Base-by-base conservation (phyloP, 495 filamentous ascomycete species). In the Tetracladium setigerum region DNA sequence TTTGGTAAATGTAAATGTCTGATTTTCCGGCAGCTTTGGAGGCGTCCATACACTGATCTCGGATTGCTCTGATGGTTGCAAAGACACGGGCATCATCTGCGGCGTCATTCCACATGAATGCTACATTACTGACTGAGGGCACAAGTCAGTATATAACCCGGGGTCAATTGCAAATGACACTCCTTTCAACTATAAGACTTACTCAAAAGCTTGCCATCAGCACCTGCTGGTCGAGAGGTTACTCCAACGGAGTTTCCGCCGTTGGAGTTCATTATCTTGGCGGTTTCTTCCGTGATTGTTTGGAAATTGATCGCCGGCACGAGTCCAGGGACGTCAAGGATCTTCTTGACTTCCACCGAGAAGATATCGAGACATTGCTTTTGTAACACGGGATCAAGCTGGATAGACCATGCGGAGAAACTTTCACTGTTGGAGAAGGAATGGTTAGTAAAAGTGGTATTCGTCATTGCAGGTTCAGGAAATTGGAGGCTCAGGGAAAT, bases 161-260 rank as follows among this genome's bases (percentile, higher is more conserved):
- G 5, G 22, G 11, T 15, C 9, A 17, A 10, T 19, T n/a, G 16
- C 6, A n/a, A 24, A 5, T 12, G 15, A 4, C 17, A 13, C 17
- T n/a, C 24, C 11, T 15, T 8, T 24, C 14, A 13, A 17, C 5
- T 12, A 11, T 37, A 11, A 2, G 5, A 9, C 2, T 30, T 18
- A 30, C 17, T 34, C 44, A 47, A 24, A 13, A 72, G 41, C 4
- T 64, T 63, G 0, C 60, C 62, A 4, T 58, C 48, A 1, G 65
- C 58, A 0, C 53, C 49, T 4, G 69, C n/a, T n/a, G n/a, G n/a
- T n/a, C n/a, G n/a, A n/a, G n/a, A n/a, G n/a, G n/a, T 61, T 0
- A 80, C 51, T 2, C 77, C 77, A 7, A 81, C 55, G 6, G 70
- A 62, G 49, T 79, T 79, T 0, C 73, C 75, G 4, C 75, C 75